These are phyloP conservation scores for Phialophora chinensis DNA, from an alignment of 2,329 filamentous ascomycete species.

Conservation along the genomic window DNA sequence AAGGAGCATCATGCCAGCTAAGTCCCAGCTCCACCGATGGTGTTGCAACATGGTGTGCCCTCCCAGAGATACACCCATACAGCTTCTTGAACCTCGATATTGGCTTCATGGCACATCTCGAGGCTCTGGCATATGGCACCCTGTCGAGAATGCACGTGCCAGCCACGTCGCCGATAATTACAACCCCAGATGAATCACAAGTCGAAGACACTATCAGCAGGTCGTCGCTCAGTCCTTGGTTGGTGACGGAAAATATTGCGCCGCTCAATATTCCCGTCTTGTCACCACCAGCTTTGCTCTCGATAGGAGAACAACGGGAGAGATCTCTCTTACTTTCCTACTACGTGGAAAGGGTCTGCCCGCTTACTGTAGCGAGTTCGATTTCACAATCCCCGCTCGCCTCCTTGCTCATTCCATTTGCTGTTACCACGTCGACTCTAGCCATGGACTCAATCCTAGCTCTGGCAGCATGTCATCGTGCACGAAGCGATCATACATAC, in stretches of 20 bases:
- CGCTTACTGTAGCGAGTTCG: slow-evolving; percentile 16
- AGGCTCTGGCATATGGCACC: neutral
- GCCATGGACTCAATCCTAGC: slow-evolving; percentile 24
- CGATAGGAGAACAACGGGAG: neutral
- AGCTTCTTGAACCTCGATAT: slow-evolving; percentile 25
- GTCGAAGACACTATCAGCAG: neutral
- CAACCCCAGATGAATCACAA: neutral
- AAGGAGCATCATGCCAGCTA: slow-evolving; percentile 4
- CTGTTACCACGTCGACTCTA: slow-evolving; percentile 19
- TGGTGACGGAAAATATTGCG: neutral
- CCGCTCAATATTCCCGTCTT: neutral
- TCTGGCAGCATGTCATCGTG: slow-evolving; percentile 27
- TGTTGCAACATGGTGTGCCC: slow-evolving; percentile 13
- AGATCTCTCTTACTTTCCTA: slow-evolving; percentile 23
- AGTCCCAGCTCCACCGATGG: slow-evolving; percentile 4
- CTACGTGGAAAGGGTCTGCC: slow-evolving; percentile 24
- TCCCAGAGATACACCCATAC: slow-evolving; percentile 18
- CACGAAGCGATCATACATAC: slow-evolving; percentile 16
- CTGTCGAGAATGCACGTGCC: neutral
- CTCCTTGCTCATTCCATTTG: slow-evolving; percentile 24
- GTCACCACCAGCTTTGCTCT: slow-evolving; percentile 9
- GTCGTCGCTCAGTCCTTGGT: slow-evolving; percentile 16
- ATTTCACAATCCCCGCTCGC: slow-evolving; percentile 21
- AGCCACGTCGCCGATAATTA: neutral
- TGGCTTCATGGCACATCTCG: slow-evolving; percentile 13